Evolutionary conservation across 2,329 filamentous ascomycete genomes (phyloP).

Genomic region (Monilinia laxa): DNA sequence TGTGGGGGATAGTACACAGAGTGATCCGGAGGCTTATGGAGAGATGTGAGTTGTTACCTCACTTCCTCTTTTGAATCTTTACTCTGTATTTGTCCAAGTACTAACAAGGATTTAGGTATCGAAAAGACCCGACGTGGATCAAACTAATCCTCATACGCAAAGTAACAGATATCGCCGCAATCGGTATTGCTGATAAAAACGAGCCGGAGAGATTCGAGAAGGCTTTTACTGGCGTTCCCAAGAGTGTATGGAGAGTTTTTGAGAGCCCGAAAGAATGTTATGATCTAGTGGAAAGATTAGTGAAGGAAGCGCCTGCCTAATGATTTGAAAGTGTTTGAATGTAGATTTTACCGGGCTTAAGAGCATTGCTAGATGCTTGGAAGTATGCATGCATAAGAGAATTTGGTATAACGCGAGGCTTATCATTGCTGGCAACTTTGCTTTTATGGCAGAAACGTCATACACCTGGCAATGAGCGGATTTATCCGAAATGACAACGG

Average conservation of each 20-base stretch:
- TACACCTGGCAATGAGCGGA: too few species aligned
- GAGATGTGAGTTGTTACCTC: constrained; percentile 59
- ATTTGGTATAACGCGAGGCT: background rate
- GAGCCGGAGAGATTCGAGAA: constrained; percentile 73
- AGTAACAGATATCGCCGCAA: constrained; percentile 68
- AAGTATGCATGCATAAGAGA: background rate
- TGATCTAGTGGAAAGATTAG: constrained; percentile 41
- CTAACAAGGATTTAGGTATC: constrained; percentile 48
- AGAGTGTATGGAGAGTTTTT: constrained; percentile 76
- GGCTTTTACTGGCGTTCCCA: constrained; percentile 75
- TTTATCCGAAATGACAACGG: background rate
- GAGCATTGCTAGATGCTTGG: background rate
- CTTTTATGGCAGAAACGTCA: too few species aligned
- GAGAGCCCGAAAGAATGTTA: constrained; percentile 69
- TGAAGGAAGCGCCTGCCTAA: constrained; percentile 6
- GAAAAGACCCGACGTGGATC: constrained; percentile 72
- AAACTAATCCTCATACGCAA: constrained; percentile 82
- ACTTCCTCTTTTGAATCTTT: background rate
- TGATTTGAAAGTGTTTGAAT: background rate
- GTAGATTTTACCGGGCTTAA: background rate
- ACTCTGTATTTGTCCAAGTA: background rate
- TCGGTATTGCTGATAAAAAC: constrained; percentile 72
- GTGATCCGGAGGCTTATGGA: constrained; percentile 86
- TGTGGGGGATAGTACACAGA: constrained; percentile 89
- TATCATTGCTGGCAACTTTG: background rate